A percentile compares a stretch with the other conserved stretches of the same genome.
Conservation (phyloP, 306 rosid genomes). For the Cicer judaicum region DNA sequence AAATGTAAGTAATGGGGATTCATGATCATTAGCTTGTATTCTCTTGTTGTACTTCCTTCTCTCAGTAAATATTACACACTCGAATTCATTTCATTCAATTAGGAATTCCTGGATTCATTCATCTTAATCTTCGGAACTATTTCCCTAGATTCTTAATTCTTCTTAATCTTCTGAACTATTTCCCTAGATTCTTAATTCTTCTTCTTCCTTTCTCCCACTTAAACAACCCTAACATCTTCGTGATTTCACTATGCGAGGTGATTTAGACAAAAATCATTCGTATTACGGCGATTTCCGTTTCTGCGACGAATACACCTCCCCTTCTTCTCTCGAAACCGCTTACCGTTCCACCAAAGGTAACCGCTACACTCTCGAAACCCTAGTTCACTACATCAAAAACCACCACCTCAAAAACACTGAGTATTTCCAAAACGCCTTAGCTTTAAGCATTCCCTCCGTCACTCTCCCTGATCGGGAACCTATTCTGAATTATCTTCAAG, state of each 20-base stretch:
- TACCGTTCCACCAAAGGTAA: conserved; percentile 91
- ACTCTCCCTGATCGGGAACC: conserved; percentile 94
- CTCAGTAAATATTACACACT: too few species aligned
- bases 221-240: too few species aligned
- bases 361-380: conserved; percentile 95
- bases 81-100: too few species aligned
- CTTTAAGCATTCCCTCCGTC: conserved; percentile 74
- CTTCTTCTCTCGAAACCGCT: conserved; percentile 73
- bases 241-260: conserved; percentile 87
- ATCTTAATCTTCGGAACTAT: too few species aligned
- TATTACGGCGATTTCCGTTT: conserved; percentile 75
- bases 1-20: too few species aligned
- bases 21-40: too few species aligned
- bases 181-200: too few species aligned
- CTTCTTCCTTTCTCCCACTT: too few species aligned
- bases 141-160: too few species aligned
- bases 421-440: conserved; percentile 81
- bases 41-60: too few species aligned
- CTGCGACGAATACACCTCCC: conserved; percentile 78
- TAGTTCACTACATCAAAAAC: conserved; percentile 75
- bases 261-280: conserved; percentile 75
- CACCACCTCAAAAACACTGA: conserved; percentile 88
- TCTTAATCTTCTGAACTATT: too few species aligned
- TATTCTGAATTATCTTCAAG: conserved; percentile 80
- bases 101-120: too few species aligned